phyloP scores from a whole-genome alignment of 805 yeast genomes.

The Ogataea ganodermae region DNA sequence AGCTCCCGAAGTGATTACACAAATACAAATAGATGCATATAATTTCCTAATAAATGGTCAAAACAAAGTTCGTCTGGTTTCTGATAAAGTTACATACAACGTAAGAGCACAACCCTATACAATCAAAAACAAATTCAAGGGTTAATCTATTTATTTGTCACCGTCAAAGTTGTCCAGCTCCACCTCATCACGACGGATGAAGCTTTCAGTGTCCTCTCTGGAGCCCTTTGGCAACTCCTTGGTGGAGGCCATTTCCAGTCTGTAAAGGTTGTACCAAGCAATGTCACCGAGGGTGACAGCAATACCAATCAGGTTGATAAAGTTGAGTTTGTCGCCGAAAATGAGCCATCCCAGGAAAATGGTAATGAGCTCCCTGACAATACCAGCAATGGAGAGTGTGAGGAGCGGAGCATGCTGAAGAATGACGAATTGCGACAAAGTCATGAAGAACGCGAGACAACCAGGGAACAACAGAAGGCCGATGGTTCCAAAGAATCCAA shows the following conservation, averaged over 20 bases:
- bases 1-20: conserved; percentile 11
- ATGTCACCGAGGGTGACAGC: conserved; percentile 71
- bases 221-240: conserved; percentile 11
- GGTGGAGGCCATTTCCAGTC: conserved; percentile 36
- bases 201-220: conserved; percentile 23
- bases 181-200: conserved; percentile 16
- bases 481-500: conserved; percentile 55
- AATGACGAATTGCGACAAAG: conserved; percentile 78
- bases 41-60: neutral
- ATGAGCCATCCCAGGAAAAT: conserved; percentile 64
- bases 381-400: conserved; percentile 84
- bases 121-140: neutral
- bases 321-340: conserved; percentile 69
- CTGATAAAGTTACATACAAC: neutral
- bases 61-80: conserved; percentile 1
- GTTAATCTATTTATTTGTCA: conserved; percentile 4
- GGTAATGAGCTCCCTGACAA: conserved; percentile 86
- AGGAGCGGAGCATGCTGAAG: conserved; percentile 77
- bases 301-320: conserved; percentile 69
- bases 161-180: conserved; percentile 19
- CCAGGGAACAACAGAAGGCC: conserved; percentile 73
- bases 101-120: neutral
- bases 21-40: neutral
- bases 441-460: conserved; percentile 78
- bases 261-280: conserved; percentile 70